Evolutionary conservation across 169 alveolate genomes (phyloP).

Genomic region (Cryptosporidium meleagridis): DNA sequence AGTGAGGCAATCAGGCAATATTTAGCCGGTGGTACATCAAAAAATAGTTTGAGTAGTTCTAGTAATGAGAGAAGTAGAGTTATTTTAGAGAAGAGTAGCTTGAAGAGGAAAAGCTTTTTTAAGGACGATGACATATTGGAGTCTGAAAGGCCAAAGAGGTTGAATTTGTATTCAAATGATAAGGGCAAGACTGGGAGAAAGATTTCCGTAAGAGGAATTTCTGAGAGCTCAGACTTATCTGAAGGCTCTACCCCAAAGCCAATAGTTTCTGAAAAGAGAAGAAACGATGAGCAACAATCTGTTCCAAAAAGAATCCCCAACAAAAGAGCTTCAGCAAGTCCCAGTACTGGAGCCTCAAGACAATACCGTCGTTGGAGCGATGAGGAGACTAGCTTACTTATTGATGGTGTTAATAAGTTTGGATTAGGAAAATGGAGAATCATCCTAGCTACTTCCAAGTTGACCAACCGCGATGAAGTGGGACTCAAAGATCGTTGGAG

Average conservation of each 20-base stretch:
- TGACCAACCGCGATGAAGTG: slow-evolving; percentile 53
- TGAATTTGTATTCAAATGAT: not conserved
- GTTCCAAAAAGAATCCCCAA: not conserved
- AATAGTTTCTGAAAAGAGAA: not conserved
- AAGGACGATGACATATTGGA: not conserved
- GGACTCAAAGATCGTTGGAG: slow-evolving; percentile 74
- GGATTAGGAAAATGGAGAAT: slow-evolving; percentile 72
- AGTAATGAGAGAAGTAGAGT: not conserved
- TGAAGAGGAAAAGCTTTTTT: not conserved
- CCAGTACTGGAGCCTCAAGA: slow-evolving; percentile 7
- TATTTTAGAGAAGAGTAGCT: not conserved
- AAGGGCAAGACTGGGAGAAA: slow-evolving; percentile 32
- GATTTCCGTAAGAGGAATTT: slow-evolving; percentile 23
- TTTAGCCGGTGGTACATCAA: not conserved
- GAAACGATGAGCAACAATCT: not conserved
- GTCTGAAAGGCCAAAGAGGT: not conserved
- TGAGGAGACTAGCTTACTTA: slow-evolving; percentile 41
- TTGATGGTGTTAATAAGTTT: slow-evolving; percentile 49
- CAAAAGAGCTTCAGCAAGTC: not conserved
- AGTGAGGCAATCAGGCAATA: not conserved
- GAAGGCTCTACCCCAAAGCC: slow-evolving; percentile 3
- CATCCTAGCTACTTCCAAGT: slow-evolving; percentile 42
- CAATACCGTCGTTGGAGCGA: slow-evolving; percentile 60
- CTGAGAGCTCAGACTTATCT: slow-evolving; percentile 34
- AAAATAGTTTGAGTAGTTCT: not conserved